These are phyloP conservation scores for Narthecium ossifragum DNA, from an alignment of 106 monocot species.

Conservation along the genomic window DNA sequence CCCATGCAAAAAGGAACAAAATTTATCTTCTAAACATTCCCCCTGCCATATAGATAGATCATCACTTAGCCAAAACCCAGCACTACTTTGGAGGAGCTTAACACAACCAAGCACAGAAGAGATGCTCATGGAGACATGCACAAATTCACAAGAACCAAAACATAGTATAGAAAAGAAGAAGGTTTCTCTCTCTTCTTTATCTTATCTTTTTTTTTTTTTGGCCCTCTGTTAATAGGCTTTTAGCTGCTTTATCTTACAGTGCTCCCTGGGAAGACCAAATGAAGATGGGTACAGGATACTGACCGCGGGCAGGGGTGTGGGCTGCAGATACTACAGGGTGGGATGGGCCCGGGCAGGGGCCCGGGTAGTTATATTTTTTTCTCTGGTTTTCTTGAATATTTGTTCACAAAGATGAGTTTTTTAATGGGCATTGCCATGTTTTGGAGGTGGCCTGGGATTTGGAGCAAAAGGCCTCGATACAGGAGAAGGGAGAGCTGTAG, in stretches of 20 bases:
- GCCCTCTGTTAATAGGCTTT: no score
- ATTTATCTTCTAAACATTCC: not conserved
- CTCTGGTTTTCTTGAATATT: not conserved
- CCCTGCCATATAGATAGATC: not conserved
- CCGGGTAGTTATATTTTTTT: not conserved
- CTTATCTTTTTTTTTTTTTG: not conserved
- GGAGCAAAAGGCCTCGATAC: constrained; percentile 10
- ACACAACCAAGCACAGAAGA: no score
- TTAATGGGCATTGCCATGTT: not conserved
- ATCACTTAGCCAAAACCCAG: no score
- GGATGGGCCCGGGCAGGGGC: not conserved
- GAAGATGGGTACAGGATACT: not conserved
- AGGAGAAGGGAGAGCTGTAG: not conserved
- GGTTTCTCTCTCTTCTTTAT: not conserved
- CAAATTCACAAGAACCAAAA: not conserved
- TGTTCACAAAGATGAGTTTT: not conserved
- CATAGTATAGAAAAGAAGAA: not conserved
- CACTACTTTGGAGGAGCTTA: no score
- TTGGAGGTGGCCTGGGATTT: constrained; percentile 11
- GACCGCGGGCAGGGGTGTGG: not conserved
- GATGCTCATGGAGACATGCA: not conserved
- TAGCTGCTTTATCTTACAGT: no score
- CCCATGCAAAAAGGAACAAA: not conserved
- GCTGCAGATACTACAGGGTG: not conserved
- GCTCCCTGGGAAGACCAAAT: not conserved